These are phyloP conservation scores for Cymbidium sinense DNA, from an alignment of 106 monocot species.

Conservation along the genomic window DNA sequence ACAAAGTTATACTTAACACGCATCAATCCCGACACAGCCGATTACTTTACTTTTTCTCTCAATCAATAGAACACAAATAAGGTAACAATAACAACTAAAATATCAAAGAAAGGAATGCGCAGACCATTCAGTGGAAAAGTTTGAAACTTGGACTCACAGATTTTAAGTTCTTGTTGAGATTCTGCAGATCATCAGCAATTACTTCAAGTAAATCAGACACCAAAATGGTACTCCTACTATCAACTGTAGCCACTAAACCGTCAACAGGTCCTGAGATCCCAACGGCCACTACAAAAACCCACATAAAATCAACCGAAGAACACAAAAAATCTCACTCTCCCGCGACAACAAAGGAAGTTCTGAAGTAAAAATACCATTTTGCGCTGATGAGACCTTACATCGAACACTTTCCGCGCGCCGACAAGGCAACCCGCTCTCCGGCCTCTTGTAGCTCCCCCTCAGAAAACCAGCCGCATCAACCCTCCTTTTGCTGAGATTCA, in stretches of 20 bases:
- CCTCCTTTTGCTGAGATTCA: conserved; percentile 40
- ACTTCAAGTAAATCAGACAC: conserved; percentile 51
- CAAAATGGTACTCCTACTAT: conserved; percentile 20
- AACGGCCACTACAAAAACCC: conserved; percentile 20
- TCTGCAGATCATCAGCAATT: conserved; percentile 50
- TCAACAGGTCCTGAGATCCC: neutral
- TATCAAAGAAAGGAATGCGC: neutral
- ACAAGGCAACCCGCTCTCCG: conserved; percentile 3
- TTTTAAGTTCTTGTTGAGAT: conserved; percentile 66
- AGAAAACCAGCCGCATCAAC: conserved; percentile 23
- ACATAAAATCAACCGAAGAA: conserved; percentile 2
- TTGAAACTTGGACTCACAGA: conserved; percentile 41
- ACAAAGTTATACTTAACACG: neutral
- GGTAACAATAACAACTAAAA: neutral
- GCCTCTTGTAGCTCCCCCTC: conserved; percentile 14
- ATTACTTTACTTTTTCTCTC: neutral
- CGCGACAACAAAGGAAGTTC: neutral
- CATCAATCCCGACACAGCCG: neutral
- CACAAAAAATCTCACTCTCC: neutral
- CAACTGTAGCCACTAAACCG: neutral
- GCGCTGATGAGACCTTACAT: conserved; percentile 42
- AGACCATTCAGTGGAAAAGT: neutral
- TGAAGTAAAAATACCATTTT: conserved; percentile 20
- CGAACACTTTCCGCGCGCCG: conserved; percentile 42
- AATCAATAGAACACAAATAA: neutral